A percentile compares a stretch with the other conserved stretches of the same genome.
These are phyloP conservation scores for Ophiocordyceps sinensis DNA, from an alignment of 2,329 filamentous ascomycete species.

Conservation along the genomic window DNA sequence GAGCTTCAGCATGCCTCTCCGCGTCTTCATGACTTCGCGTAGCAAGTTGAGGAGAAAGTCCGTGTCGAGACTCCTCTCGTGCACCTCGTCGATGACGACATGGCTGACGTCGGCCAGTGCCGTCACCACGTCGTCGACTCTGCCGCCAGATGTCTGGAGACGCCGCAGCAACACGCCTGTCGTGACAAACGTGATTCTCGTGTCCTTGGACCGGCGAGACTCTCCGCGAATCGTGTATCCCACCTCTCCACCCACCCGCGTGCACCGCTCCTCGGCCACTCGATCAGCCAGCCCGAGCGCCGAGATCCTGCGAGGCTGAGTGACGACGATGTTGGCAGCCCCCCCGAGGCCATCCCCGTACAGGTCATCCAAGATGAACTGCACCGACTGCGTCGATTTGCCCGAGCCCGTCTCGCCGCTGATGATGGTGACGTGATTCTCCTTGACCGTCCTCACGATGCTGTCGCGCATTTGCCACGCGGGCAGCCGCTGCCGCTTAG, in stretches of 20 bases:
- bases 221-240: slow-evolving; percentile 89
- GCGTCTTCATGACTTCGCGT: slow-evolving; percentile 60
- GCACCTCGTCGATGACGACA: slow-evolving; percentile 90
- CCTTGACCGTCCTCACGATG: slow-evolving; percentile 61
- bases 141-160: slow-evolving; percentile 78
- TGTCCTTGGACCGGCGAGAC: slow-evolving; percentile 56
- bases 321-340: slow-evolving; percentile 82
- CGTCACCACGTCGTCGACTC: slow-evolving; percentile 63
- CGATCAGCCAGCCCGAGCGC: slow-evolving; percentile 87
- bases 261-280: slow-evolving; percentile 83
- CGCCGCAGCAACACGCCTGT: slow-evolving; percentile 84
- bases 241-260: slow-evolving; percentile 68
- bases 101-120: slow-evolving; percentile 85
- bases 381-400: slow-evolving; percentile 92
- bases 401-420: slow-evolving; percentile 94
- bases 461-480: slow-evolving; percentile 73
- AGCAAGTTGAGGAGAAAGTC: slow-evolving; percentile 86
- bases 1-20: slow-evolving; percentile 71
- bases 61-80: slow-evolving; percentile 87
- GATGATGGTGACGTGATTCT: slow-evolving; percentile 85
- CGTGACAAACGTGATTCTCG: slow-evolving; percentile 89
- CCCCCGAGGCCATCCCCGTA: slow-evolving; percentile 63
- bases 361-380: slow-evolving; percentile 87
- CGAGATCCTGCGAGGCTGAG: slow-evolving; percentile 87
- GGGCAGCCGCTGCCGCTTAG: slow-evolving; percentile 58